Evolutionary conservation across 1,284 basidiomycete genomes (phyloP).

Genomic region (Porphyrellus sp.): DNA sequence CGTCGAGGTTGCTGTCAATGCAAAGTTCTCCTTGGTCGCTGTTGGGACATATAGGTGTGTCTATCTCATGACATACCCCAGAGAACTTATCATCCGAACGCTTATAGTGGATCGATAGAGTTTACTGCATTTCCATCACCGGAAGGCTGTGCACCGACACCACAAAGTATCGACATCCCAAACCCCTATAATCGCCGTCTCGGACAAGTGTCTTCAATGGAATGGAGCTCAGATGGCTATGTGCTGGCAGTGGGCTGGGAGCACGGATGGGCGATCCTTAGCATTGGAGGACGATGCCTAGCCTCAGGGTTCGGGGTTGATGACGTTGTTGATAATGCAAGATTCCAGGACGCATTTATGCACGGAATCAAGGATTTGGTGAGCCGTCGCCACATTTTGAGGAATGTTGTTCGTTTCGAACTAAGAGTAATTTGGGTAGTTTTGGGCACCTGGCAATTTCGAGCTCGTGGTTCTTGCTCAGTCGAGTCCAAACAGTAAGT

Average conservation of each 20-base stretch:
- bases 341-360: conserved; percentile 86
- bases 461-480: conserved; percentile 75
- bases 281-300: conserved; percentile 84
- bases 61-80: conserved; percentile 1
- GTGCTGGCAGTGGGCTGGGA: conserved; percentile 96
- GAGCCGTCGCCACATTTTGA: conserved; percentile 23
- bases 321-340: conserved; percentile 57
- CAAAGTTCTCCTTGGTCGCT: conserved; percentile 81
- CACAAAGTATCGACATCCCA: conserved; percentile 55
- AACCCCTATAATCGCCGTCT: conserved; percentile 56
- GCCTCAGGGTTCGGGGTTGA: conserved; percentile 73
- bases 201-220: conserved; percentile 73
- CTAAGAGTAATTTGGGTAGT: conserved; percentile 45
- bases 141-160: conserved; percentile 50
- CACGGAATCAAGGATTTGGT: conserved; percentile 68
- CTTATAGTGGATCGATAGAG: conserved; percentile 55
- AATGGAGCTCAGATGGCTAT: conserved; percentile 95
- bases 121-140: conserved; percentile 63
- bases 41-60: conserved; percentile 72
- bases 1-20: conserved; percentile 70
- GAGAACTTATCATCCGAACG: conserved; percentile 1
- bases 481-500: conserved; percentile 47
- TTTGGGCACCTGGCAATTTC: conserved; percentile 89
- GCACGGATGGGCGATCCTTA: conserved; percentile 88
- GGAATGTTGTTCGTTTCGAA: neutral